Evolutionary conservation across 768 basidiomycete species (phyloP).

Genomic region (Collybiopsis luxurians): DNA sequence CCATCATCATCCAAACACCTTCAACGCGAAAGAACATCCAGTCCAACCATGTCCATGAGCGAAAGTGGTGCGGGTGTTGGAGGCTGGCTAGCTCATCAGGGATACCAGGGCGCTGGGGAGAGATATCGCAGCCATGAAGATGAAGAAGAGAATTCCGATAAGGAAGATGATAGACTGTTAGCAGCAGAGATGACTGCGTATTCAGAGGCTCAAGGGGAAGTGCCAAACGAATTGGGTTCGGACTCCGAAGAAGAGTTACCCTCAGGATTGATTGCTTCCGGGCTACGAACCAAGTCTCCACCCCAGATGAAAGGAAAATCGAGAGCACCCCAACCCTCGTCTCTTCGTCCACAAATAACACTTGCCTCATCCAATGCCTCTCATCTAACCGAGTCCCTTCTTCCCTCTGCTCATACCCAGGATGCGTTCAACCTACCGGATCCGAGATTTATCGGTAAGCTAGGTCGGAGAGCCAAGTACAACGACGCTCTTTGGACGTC

Average conservation of each 20-base stretch:
- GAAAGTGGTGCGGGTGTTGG: slow-evolving; percentile 9
- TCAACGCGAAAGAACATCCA: slow-evolving; percentile 23
- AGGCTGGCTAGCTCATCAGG: slow-evolving; percentile 18
- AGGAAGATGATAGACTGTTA: slow-evolving; percentile 50
- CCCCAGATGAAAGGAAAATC: slow-evolving; percentile 8
- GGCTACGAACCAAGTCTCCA: not conserved
- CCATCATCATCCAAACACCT: slow-evolving; percentile 26
- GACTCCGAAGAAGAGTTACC: not conserved
- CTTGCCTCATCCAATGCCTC: slow-evolving; percentile 34
- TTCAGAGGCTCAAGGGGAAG: slow-evolving; percentile 38
- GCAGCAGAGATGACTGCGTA: slow-evolving; percentile 71
- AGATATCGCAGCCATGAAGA: slow-evolving; percentile 18
- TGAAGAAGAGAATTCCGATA: slow-evolving; percentile 38
- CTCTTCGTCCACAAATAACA: not conserved
- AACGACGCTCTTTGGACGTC: slow-evolving; percentile 74
- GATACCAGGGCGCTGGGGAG: slow-evolving; percentile 28
- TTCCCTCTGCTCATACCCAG: slow-evolving; percentile 46
- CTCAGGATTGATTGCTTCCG: too few species aligned
- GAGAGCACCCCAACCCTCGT: slow-evolving; percentile 24
- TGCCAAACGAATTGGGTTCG: slow-evolving; percentile 8
- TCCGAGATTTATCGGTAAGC: slow-evolving; percentile 47
- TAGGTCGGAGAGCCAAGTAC: slow-evolving; percentile 59
- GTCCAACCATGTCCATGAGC: not conserved
- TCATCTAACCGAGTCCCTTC: slow-evolving; percentile 74
- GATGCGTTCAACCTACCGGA: slow-evolving; percentile 79